Evolutionary conservation across 2,329 filamentous ascomycete species (phyloP), one percentile per base, ranked within the genome.

Genomic region (Apiospora malaysiana): DNA sequence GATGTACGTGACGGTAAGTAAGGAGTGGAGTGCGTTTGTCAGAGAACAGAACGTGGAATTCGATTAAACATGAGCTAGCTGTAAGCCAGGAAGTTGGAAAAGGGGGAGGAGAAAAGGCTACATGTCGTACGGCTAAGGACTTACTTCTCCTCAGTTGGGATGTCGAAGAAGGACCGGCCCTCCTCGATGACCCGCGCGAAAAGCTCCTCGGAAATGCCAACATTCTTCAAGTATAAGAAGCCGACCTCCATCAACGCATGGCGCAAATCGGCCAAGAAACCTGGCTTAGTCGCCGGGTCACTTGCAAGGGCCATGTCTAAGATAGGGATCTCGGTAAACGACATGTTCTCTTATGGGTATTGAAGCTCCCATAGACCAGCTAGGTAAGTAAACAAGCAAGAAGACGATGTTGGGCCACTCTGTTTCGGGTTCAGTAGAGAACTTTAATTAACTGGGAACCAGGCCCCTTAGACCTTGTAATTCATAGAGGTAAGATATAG

Each of bases 171-270:
- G 0, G 83, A 85, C 69, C 88, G 89, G 63, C 92, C 93, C 77
- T 94, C 87, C 2, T 82, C 77, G 69, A 94, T 90, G 37, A 95
- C 93, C 72, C 87, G 81, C 32, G 88, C 78, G 75, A 93, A 90
- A 69, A 95, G 82, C 49, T 87, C 83, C 21, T 91, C 87, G 6
- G 91, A 85, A 68, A 95, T 90, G 27, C 92, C 92, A 2, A 93
- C 91, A 77, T 97, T 94, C 78, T 91, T 92, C 72, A 97, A 88
- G 78, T 97, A 97, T 27, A 97, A 81, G 77, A 97, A 97, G 1
- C 94, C 94, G n/a, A 97, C 93, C 79, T 95, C 92, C 76, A 97
- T 88, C 43, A 97, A 83, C 0, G 93, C 93, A 80, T 92, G 85
- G 21, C 92, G 91, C 43, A 97, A 86, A 69, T 93, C 85, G 0